These are phyloP conservation scores for Amphirosellinia nigrospora DNA, from an alignment of 495 filamentous ascomycete genomes.

Conservation along the genomic window DNA sequence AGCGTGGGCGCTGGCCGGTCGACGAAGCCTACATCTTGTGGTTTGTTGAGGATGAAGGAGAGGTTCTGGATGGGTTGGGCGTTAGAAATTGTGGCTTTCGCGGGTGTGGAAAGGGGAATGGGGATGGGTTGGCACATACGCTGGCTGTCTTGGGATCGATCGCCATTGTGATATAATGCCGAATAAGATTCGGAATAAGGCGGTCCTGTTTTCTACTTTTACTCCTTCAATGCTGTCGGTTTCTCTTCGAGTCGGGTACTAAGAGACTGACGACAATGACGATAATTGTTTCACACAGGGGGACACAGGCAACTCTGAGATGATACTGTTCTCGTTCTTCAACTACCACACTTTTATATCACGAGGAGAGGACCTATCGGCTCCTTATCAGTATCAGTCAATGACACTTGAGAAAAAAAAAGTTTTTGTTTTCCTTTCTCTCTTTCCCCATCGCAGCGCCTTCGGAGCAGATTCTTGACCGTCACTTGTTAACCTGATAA, in stretches of 20 bases:
- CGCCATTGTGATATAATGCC: background rate
- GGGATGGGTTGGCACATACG: conserved; percentile 30
- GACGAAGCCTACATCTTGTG: conserved; percentile 73
- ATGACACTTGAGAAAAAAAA: background rate
- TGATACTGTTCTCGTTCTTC: background rate
- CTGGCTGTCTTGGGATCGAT: conserved; percentile 40
- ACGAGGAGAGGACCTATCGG: background rate
- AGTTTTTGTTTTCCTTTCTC: background rate
- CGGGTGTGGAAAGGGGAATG: background rate
- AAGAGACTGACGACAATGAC: conserved; percentile 8
- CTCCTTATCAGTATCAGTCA: background rate
- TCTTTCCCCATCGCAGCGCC: background rate
- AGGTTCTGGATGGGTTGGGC: conserved; percentile 67
- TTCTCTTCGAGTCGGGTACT: background rate
- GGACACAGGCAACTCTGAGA: background rate
- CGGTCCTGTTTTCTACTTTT: background rate
- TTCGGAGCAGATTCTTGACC: conserved; percentile 21
- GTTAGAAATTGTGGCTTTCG: background rate
- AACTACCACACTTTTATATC: conserved; percentile 8
- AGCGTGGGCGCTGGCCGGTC: conserved; percentile 76
- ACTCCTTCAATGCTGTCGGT: background rate
- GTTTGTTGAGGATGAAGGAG: conserved; percentile 82
- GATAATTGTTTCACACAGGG: conserved; percentile 6
- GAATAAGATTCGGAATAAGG: background rate
- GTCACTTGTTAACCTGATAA: conserved; percentile 16